A percentile compares a stretch with the other conserved stretches of the same genome.
Conservation (phyloP, 1,139 yeast species). For the Hyphopichia burtonii region DNA sequence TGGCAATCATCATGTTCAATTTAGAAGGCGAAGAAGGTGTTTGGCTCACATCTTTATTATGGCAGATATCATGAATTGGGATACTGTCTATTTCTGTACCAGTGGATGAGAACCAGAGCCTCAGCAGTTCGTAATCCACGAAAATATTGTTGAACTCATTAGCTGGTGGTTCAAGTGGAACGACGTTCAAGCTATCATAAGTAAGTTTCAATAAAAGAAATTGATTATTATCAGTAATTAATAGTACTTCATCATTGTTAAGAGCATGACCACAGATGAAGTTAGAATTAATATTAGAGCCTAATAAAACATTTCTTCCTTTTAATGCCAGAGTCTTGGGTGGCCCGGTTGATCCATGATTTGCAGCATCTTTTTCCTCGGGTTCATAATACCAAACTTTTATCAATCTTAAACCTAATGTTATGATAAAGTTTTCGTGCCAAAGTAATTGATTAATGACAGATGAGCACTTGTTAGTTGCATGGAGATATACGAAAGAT, state of each 20-base stretch:
- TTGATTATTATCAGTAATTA: slow-evolving; percentile 44
- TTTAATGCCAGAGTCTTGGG: slow-evolving; percentile 32
- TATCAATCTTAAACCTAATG: slow-evolving; percentile 59
- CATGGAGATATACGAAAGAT: slow-evolving; percentile 22
- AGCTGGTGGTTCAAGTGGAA: slow-evolving; percentile 15
- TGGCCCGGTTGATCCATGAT: slow-evolving; percentile 2
- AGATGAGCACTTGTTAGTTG: slow-evolving; percentile 62
- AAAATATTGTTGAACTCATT: slow-evolving; percentile 15
- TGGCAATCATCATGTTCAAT: slow-evolving; percentile 1
- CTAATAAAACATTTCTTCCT: slow-evolving; percentile 61
- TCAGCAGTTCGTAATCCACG: slow-evolving; percentile 22
- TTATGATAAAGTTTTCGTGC: slow-evolving; percentile 49
- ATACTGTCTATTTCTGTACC: slow-evolving; percentile 10
- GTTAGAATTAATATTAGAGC: slow-evolving; percentile 43
- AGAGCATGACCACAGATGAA: slow-evolving; percentile 42
- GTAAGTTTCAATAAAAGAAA: slow-evolving; percentile 30
- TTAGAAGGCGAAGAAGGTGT: slow-evolving; percentile 5
- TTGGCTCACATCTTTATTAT: slow-evolving; percentile 6
- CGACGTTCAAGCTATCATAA: slow-evolving; percentile 22
- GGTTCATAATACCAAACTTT: slow-evolving; percentile 56
- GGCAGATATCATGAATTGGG: slow-evolving; percentile 13
- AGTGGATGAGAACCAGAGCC: slow-evolving; percentile 20
- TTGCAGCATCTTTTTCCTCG: slow-evolving; percentile 7
- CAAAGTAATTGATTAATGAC: slow-evolving; percentile 54
- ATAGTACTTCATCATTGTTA: slow-evolving; percentile 37